Evolutionary conservation across 108 stramenopile genomes (phyloP), one percentile per base, ranked within the genome.

Genomic region (Skeletonema marinoi): DNA sequence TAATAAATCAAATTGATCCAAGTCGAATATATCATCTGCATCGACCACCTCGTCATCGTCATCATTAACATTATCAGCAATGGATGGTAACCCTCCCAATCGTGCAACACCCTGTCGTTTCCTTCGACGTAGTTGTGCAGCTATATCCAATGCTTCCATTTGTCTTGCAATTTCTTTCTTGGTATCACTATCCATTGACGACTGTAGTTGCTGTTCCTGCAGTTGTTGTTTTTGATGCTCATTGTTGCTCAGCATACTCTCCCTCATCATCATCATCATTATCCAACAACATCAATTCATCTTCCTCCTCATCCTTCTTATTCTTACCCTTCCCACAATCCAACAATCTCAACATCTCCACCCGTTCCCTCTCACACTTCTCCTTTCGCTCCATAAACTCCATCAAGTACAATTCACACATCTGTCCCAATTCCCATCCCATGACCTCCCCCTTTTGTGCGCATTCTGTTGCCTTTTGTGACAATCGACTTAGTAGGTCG

Each of bases 361-460:
- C 68, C 75, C 56, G 36, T 64, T 12, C 29, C 66, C 32, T 63
- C 21, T 65, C 70, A 64, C 36, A 75, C 67, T 17, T 41, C 41
- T 68, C 75, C 38, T 54, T 82, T 30, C 62, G 72, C 70, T 68
- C 87, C 67, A 60, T 60, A 48, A 17, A 77, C 75, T 81, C 80
- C 36, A 88, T 36, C n/a, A 95, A 74, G 75, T 79, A 95, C 30
- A 86, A 89, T 75, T 95, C 92, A 9, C 75, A 86, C 10, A 91
- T 67, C 62, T 90, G 92, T 1, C 91, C 91, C 59, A 95, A 56
- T 68, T 95, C 92, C 68, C 85, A 83, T 29, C 92, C 84, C 90
- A 92, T 90, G 14, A 92, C 90, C 13, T 68, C 75, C 6, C 92
- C 92, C 8, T 51, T 69, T 16, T 42, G 44, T n/a, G 91, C 83